Conservation (phyloP, 441 rosid genomes). For the Gossypium aridum region DNA sequence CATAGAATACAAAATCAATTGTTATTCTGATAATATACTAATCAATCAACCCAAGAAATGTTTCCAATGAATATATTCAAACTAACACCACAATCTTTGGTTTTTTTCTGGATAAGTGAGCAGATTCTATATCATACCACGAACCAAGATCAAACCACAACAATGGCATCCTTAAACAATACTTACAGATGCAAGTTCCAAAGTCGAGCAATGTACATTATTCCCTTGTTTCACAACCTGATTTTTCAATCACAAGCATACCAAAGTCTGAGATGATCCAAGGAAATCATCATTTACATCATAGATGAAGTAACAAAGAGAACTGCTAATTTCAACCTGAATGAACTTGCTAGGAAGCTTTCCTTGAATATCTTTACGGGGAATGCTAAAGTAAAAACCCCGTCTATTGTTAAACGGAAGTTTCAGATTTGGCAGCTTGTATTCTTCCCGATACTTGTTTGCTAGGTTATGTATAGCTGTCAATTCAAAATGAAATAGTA, state of each 20-base stretch:
- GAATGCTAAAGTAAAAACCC: conserved; percentile 95
- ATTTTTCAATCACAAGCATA: conserved; percentile 21
- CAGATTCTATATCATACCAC: conserved; percentile 2
- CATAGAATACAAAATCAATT: background rate
- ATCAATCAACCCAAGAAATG: background rate
- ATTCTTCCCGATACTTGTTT: conserved; percentile 84
- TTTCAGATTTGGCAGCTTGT: conserved; percentile 82
- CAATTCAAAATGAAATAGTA: conserved; percentile 14
- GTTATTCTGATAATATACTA: background rate
- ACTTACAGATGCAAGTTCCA: conserved; percentile 96
- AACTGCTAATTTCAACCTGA: conserved; percentile 47
- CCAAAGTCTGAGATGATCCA: conserved; percentile 20
- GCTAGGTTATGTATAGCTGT: conserved; percentile 94
- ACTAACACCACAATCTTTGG: background rate
- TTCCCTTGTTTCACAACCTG: conserved; percentile 93
- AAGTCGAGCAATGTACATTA: conserved; percentile 84
- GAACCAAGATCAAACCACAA: conserved; percentile 3
- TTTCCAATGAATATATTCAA: background rate
- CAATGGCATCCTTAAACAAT: conserved; percentile 14
- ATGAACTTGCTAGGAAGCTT: conserved; percentile 90
- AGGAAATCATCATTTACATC: conserved; percentile 10
- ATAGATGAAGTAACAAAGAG: conserved; percentile 7
- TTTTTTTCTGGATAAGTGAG: background rate
- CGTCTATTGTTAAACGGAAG: conserved; percentile 93
- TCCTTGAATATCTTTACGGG: conserved; percentile 81